Percentiles rank a stretch among this genome's conserved stretches.
phyloP scores from a whole-genome alignment of 2,329 filamentous ascomycete species.

The Beauveria caledonica region DNA sequence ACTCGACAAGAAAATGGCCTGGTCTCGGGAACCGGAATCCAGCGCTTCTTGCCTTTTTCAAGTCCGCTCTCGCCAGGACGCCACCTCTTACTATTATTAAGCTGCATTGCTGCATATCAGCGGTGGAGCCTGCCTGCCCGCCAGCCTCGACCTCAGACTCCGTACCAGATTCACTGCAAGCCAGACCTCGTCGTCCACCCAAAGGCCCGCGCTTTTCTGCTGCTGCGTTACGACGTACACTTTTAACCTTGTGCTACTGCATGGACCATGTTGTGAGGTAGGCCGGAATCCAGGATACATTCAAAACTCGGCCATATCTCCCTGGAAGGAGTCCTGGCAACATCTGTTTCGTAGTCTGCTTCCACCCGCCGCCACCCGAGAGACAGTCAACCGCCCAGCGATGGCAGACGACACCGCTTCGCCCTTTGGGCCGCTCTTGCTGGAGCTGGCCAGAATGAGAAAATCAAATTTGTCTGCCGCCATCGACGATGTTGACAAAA shows the following conservation, averaged over 20 bases:
- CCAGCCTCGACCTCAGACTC: background rate
- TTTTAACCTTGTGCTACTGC: background rate
- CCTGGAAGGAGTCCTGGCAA: background rate
- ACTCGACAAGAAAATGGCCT: background rate
- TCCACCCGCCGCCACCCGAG: background rate
- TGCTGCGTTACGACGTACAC: background rate
- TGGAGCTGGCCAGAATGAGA: conserved; percentile 65
- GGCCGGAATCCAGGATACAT: background rate
- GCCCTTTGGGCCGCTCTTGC: conserved; percentile 51
- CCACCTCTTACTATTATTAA: conserved; percentile 1
- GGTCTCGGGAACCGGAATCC: conserved; percentile 1
- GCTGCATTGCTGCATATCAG: conserved; percentile 7
- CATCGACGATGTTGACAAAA: conserved; percentile 71
- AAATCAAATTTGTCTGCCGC: conserved; percentile 60
- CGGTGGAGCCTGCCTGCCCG: background rate
- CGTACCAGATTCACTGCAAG: background rate
- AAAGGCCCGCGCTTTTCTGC: background rate
- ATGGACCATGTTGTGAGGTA: background rate
- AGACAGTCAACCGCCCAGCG: conserved; percentile 10
- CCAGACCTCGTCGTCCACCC: background rate
- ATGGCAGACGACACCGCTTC: conserved; percentile 31
- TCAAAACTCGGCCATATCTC: background rate
- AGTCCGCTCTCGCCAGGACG: background rate
- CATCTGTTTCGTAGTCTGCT: background rate
- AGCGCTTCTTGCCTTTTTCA: background rate